phyloP scores from a whole-genome alignment of 495 filamentous ascomycete species.

The Physcia stellaris region DNA sequence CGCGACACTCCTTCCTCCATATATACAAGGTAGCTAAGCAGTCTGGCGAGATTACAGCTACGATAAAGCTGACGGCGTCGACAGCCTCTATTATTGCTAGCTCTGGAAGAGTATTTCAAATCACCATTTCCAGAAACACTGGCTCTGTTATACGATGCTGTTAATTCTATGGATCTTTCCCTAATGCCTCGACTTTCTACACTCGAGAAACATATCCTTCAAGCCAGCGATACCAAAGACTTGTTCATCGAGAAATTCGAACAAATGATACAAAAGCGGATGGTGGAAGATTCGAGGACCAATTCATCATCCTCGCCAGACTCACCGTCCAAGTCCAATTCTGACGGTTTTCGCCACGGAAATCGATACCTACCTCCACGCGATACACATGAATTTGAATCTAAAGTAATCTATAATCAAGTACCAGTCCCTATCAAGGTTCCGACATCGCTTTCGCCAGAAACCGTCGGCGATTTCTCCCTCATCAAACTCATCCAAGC shows the following conservation, averaged over 20 bases:
- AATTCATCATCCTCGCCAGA: conserved; percentile 16
- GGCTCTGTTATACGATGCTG: conserved; percentile 76
- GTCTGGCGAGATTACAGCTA: too few species aligned
- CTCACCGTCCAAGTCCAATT: conserved; percentile 20
- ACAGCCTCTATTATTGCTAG: conserved; percentile 83
- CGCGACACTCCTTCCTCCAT: conserved; percentile 92
- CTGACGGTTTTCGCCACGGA: conserved; percentile 34
- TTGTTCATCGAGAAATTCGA: conserved; percentile 97
- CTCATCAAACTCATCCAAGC: conserved; percentile 93
- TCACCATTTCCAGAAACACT: conserved; percentile 79
- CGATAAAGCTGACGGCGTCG: conserved; percentile 3
- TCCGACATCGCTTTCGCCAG: conserved; percentile 79
- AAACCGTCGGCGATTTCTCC: conserved; percentile 95
- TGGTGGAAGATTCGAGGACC: conserved; percentile 29
- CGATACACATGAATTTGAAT: conserved; percentile 96
- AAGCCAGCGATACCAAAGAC: conserved; percentile 84
- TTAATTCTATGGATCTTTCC: conserved; percentile 94
- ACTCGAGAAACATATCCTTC: conserved; percentile 75
- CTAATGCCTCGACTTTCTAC: conserved; percentile 76
- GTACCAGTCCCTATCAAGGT: conserved; percentile 95
- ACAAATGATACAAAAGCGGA: conserved; percentile 67
- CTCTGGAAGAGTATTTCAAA: conserved; percentile 95
- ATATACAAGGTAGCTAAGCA: conserved; percentile 71
- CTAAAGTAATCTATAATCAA: conserved; percentile 82
- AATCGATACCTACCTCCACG: conserved; percentile 55